A percentile compares a stretch with the other conserved stretches of the same genome.
These are phyloP conservation scores for Thalassia testudinum DNA, from an alignment of 116 monocot genomes.

Conservation along the genomic window DNA sequence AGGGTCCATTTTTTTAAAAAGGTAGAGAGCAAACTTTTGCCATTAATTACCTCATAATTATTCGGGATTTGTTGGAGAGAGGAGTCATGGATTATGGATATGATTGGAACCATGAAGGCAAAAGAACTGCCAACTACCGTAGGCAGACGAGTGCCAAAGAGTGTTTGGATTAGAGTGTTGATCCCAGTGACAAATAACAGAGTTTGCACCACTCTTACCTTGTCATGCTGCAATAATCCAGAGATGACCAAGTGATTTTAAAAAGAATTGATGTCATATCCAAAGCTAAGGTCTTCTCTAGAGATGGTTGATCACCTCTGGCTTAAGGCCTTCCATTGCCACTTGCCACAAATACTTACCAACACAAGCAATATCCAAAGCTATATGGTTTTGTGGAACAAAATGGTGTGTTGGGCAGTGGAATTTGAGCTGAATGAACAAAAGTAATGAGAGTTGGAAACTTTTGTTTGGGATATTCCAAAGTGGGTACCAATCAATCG, in stretches of 20 bases:
- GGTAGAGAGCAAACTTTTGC: not conserved
- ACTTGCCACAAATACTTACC: not conserved
- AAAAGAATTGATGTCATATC: too few relatives aligned
- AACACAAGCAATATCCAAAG: not conserved
- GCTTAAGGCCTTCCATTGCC: slow-evolving; percentile 48
- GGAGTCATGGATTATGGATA: slow-evolving; percentile 72
- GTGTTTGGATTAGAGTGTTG: slow-evolving; percentile 81
- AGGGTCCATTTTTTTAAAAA: too few relatives aligned
- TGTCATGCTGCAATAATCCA: slow-evolving; percentile 45
- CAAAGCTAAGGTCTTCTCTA: slow-evolving; percentile 81
- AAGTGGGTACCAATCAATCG: not conserved
- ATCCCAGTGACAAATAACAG: too few relatives aligned
- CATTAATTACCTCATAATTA: slow-evolving; percentile 47
- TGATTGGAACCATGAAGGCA: slow-evolving; percentile 73
- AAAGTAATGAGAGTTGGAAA: not conserved
- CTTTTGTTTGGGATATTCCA: not conserved
- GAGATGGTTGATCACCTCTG: slow-evolving; percentile 57
- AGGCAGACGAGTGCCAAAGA: slow-evolving; percentile 87
- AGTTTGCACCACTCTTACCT: slow-evolving; percentile 83
- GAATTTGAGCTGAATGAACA: not conserved
- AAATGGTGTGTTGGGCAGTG: not conserved
- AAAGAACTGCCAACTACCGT: slow-evolving; percentile 78
- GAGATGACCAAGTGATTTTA: not conserved
- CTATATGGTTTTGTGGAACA: not conserved
- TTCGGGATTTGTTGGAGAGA: slow-evolving; percentile 26